phyloP scores from a whole-genome alignment of 176 grass and related monocot species.

The Bromus sterilis region DNA sequence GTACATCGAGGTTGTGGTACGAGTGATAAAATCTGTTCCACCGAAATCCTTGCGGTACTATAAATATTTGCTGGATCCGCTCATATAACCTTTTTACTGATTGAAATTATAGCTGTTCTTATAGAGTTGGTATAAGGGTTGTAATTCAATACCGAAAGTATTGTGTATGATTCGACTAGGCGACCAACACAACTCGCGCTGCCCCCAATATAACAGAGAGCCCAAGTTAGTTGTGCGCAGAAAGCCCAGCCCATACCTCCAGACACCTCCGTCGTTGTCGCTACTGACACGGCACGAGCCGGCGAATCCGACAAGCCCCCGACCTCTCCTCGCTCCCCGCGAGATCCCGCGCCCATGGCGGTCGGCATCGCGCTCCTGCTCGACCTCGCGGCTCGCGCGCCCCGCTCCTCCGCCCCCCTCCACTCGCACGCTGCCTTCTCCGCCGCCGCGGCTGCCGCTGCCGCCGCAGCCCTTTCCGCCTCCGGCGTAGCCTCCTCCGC shows the following conservation, averaged over 20 bases:
- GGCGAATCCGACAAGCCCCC: slow-evolving; percentile 8
- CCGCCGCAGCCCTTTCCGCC: slow-evolving; percentile 26
- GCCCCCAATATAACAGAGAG: not conserved
- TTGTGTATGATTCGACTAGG: not conserved
- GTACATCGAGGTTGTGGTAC: too few species aligned
- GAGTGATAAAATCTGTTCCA: too few species aligned
- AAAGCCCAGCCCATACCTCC: not conserved
- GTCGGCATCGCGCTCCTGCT: slow-evolving; percentile 51
- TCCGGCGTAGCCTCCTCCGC: slow-evolving; percentile 40
- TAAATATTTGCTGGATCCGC: too few species aligned
- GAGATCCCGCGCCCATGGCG: slow-evolving; percentile 41
- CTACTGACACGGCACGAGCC: not conserved
- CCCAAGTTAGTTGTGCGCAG: not conserved
- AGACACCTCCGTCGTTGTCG: not conserved
- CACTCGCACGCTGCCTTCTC: slow-evolving; percentile 41
- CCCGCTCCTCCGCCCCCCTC: slow-evolving; percentile 1
- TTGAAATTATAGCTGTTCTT: too few species aligned
- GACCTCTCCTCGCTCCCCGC: not conserved
- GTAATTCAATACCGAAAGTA: not conserved
- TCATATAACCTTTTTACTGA: too few species aligned
- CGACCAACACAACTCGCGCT: not conserved
- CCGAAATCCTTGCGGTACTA: too few species aligned
- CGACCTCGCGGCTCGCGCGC: slow-evolving; percentile 38
- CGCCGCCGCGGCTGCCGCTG: slow-evolving; percentile 14
- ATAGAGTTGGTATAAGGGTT: not conserved